Conservation (phyloP, 805 yeast genomes). For the Cyberlindnera mycetangii region DNA sequence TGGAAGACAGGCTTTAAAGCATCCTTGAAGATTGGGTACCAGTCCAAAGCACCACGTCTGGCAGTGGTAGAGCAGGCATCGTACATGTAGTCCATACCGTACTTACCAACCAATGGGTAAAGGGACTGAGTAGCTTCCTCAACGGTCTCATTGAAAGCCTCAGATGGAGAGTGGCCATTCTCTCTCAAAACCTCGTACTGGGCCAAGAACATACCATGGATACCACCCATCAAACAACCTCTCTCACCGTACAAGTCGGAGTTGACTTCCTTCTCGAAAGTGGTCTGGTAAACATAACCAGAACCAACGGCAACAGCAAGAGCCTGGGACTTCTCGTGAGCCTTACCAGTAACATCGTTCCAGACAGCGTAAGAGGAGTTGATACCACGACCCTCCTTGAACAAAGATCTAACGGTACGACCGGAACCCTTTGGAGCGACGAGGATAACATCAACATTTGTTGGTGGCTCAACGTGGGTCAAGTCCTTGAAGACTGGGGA, state of each 20-base stretch:
- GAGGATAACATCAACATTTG: conserved; percentile 91
- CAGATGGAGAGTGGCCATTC: conserved; percentile 99
- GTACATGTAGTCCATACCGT: conserved; percentile 99
- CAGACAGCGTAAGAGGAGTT: conserved; percentile 99
- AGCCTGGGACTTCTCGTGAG: conserved; percentile 98
- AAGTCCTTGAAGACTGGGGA: conserved; percentile 98
- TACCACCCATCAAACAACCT: conserved; percentile 99
- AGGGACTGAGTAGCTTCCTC: conserved; percentile 99
- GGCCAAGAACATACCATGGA: conserved; percentile 99
- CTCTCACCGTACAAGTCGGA: conserved; percentile 99
- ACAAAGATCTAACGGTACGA: conserved; percentile 97
- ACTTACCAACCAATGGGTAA: conserved; percentile 97
- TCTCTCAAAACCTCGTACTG: conserved; percentile 99
- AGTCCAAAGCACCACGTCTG: conserved; percentile 99
- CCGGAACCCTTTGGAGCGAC: conserved; percentile 99
- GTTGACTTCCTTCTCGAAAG: conserved; percentile 98
- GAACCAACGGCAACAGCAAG: conserved; percentile 99
- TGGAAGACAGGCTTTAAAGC: conserved; percentile 98
- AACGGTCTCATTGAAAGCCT: conserved; percentile 99
- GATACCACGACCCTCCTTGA: conserved; percentile 99
- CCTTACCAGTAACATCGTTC: conserved; percentile 99
- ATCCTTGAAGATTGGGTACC: conserved; percentile 99
- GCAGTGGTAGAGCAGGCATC: conserved; percentile 99
- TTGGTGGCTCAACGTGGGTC: conserved; percentile 95
- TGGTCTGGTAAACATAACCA: conserved; percentile 99